Conservation (phyloP, 306 rosid species). For the Vicia sativa region DNA sequence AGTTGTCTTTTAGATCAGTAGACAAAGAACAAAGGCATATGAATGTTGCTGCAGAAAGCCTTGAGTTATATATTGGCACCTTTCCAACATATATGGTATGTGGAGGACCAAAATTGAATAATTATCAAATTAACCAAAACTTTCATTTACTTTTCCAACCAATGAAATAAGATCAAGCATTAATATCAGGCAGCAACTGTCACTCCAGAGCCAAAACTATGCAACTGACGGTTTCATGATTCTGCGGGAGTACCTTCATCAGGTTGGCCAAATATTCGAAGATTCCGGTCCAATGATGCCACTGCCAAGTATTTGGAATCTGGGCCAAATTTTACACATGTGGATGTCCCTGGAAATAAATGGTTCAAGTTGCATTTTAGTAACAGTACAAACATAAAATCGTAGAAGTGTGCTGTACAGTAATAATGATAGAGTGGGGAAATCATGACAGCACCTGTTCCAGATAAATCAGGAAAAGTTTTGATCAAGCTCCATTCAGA, state of each 20-base stretch:
- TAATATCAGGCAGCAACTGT: conserved; percentile 44
- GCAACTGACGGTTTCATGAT: conserved; percentile 34
- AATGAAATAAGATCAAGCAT: conserved; percentile 37
- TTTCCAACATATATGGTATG: conserved; percentile 29
- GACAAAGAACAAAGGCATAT: conserved; percentile 34
- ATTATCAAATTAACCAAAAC: conserved; percentile 40
- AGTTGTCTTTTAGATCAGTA: conserved; percentile 38
- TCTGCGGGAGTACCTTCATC: conserved; percentile 55
- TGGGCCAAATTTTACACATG: conserved; percentile 74
- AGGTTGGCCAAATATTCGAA: conserved; percentile 84
- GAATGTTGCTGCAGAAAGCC: conserved; percentile 50
- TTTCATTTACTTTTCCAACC: conserved; percentile 41
- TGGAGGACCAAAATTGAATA: conserved; percentile 34
- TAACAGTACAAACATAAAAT: conserved; percentile 21
- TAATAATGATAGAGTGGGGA: background rate
- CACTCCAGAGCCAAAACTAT: conserved; percentile 7
- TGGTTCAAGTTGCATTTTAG: conserved; percentile 22
- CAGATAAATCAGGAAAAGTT: conserved; percentile 93
- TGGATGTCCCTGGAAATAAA: conserved; percentile 67
- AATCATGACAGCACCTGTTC: conserved; percentile 69
- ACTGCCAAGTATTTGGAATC: conserved; percentile 88
- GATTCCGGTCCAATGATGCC: conserved; percentile 97
- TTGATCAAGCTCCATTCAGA: conserved; percentile 93
- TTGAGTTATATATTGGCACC: conserved; percentile 39
- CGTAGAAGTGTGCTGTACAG: background rate